These are phyloP conservation scores for Pythium vanterpoolii DNA, from an alignment of 352 stramenopile genomes.

Conservation along the genomic window DNA sequence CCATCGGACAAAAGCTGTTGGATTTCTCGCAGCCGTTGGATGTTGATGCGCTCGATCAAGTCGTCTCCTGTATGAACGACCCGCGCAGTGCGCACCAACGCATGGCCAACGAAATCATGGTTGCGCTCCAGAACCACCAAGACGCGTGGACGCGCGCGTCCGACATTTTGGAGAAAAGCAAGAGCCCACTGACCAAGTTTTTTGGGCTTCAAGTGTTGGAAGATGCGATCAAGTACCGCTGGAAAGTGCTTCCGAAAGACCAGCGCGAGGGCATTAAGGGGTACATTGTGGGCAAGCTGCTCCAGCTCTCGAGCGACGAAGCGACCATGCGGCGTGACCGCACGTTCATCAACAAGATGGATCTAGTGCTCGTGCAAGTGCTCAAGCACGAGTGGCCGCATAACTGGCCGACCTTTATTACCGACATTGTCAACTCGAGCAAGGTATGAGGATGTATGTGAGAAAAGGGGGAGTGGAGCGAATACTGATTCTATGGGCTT, in stretches of 20 bases:
- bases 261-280: constrained; percentile 98
- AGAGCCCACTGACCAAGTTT: constrained; percentile 88
- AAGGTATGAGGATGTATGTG: constrained; percentile 38
- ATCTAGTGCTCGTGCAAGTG: constrained; percentile 97
- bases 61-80: constrained; percentile 96
- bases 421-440: constrained; percentile 92
- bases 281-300: constrained; percentile 97
- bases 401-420: constrained; percentile 99
- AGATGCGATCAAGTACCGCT: constrained; percentile 96
- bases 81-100: constrained; percentile 91
- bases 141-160: constrained; percentile 92
- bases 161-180: constrained; percentile 95
- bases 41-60: constrained; percentile 94
- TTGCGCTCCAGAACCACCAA: constrained; percentile 91
- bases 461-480: not conserved
- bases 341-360: constrained; percentile 95
- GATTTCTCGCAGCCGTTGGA: constrained; percentile 96
- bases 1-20: constrained; percentile 88
- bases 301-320: constrained; percentile 92
- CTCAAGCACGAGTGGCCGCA: constrained; percentile 99
- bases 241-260: constrained; percentile 95
- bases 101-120: constrained; percentile 93
- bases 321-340: constrained; percentile 82
- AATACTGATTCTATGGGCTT: not conserved
- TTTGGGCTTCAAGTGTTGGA: constrained; percentile 96